These are phyloP conservation scores for Mangifera indica DNA, from an alignment of 345 rosid species.

Conservation along the genomic window DNA sequence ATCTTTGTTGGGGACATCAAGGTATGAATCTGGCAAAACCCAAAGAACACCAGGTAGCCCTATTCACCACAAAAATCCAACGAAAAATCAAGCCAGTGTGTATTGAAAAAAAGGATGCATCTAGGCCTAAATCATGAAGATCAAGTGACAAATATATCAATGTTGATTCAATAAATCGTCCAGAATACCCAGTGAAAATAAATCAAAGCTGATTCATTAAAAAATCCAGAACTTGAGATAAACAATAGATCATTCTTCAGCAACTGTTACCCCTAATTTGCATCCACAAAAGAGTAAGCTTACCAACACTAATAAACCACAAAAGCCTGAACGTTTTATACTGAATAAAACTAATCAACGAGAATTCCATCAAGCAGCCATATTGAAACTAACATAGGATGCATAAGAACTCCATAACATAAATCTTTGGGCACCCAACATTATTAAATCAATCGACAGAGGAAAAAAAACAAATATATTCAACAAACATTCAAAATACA, in stretches of 20 bases:
- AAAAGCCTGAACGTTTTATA: background rate
- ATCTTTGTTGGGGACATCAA: conserved; percentile 94
- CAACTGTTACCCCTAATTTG: background rate
- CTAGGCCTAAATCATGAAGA: background rate
- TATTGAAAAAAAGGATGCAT: background rate
- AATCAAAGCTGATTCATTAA: background rate
- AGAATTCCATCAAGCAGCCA: background rate
- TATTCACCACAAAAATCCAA: conserved; percentile 29
- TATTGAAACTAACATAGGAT: background rate
- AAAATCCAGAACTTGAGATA: background rate
- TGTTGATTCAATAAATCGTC: background rate
- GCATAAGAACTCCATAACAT: too few relatives aligned
- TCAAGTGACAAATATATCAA: background rate
- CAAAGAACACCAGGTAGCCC: conserved; percentile 88
- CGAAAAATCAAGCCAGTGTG: background rate
- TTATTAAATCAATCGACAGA: too few relatives aligned
- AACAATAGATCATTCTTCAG: background rate
- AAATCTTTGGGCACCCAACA: too few relatives aligned
- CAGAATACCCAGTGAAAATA: too few relatives aligned
- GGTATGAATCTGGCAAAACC: conserved; percentile 95
- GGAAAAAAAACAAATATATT: too few relatives aligned
- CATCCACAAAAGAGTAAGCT: background rate
- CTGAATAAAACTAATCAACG: background rate
- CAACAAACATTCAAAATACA: background rate
- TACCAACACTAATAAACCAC: background rate